phyloP scores from a whole-genome alignment of 2,329 filamentous ascomycete genomes.

The Botrytis deweyae region DNA sequence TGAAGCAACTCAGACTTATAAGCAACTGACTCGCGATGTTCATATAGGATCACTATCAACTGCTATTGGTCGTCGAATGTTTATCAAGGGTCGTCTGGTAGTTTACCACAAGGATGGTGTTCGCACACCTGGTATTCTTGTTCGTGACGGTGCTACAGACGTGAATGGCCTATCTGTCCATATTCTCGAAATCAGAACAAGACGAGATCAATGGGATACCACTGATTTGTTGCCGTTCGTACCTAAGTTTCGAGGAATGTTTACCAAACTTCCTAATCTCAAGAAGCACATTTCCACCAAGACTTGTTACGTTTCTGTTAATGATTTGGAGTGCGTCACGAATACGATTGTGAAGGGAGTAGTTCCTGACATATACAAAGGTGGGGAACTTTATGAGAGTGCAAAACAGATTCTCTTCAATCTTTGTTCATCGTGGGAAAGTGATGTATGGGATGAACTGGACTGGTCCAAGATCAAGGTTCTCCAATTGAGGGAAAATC shows the following conservation, averaged over 20 bases:
- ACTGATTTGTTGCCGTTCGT: slow-evolving; percentile 88
- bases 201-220: slow-evolving; percentile 67
- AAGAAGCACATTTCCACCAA: slow-evolving; percentile 68
- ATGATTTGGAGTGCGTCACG: slow-evolving; percentile 83
- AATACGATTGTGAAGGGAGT: slow-evolving; percentile 61
- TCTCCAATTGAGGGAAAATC: slow-evolving; percentile 74
- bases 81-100: slow-evolving; percentile 71
- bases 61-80: slow-evolving; percentile 79
- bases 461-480: slow-evolving; percentile 82
- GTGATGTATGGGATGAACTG: slow-evolving; percentile 76
- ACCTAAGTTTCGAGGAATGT: slow-evolving; percentile 63
- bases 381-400: slow-evolving; percentile 48
- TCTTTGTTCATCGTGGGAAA: slow-evolving; percentile 72
- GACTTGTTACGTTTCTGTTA: slow-evolving; percentile 67
- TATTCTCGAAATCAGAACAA: slow-evolving; percentile 72
- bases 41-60: slow-evolving; percentile 75
- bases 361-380: slow-evolving; percentile 57
- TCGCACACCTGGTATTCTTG: slow-evolving; percentile 76
- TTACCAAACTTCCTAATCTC: slow-evolving; percentile 65
- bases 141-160: slow-evolving; percentile 70
- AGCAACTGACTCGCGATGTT: slow-evolving; percentile 75
- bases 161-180: slow-evolving; percentile 67
- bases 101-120: slow-evolving; percentile 84
- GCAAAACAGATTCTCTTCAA: slow-evolving; percentile 69
- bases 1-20: slow-evolving; percentile 75